Evolutionary conservation across 257 asterid species (phyloP), one percentile per base, ranked within the genome.

Genomic region (Paulownia fortunei): DNA sequence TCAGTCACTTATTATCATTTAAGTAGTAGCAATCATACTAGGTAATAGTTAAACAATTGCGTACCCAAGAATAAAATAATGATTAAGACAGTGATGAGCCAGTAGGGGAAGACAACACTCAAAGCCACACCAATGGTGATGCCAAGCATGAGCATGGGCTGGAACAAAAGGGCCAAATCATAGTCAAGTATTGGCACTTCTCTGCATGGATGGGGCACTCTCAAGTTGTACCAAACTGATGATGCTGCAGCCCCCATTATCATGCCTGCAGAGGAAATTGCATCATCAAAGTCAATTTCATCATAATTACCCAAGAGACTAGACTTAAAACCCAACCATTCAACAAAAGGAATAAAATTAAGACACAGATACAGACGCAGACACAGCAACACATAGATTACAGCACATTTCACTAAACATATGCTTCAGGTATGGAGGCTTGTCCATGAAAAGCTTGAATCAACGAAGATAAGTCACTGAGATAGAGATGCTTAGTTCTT

Each of bases 121-220:
- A 96, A 83, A 52, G 97, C 36, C 8, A 96, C 99, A 30, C 99
- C 99, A 70, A 93, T 62, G 32, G 99, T 96, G 88, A 96, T 96
- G 63, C 99, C 99, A 54, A 96, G 89, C 99, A 96, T 86, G 51
- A 96, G 96, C 99, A 93, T 90, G 15, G 99, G 99, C 92, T 96
- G 99, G 83, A 96, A 96, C 8, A 96, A 51, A 12, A 96, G 87
- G 41, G 97, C 97, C 91, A 96, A 78, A 83, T 96, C 95, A 73
- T 96, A 93, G 86, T 96, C 99, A 65, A 96, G 74, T 11, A 93
- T 96, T 15, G 99, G 97, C 23, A 78, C 98, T 59, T 92, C 95
- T 80, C 99, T 87, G 86, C 97, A 92, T 46, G 99, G 99, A 84
- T 96, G 98, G 56, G 98, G 97, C 69, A 96, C 99, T 79, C 99